These are phyloP conservation scores for Wallacemonas sp. DNA, from an alignment of 208 protist species.

Conservation along the genomic window DNA sequence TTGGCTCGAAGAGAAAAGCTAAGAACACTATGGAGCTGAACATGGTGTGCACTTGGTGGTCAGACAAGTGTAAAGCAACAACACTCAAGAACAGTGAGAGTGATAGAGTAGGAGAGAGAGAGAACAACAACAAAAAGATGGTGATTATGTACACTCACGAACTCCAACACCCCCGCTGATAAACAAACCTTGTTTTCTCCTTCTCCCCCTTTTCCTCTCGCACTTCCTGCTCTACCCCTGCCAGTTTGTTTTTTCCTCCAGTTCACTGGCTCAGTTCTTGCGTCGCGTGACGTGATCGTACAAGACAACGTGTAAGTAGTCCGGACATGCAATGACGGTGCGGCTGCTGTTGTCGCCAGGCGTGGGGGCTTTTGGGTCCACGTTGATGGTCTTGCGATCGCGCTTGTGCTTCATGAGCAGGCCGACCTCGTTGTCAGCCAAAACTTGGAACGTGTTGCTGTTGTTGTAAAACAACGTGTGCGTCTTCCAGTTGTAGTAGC, in stretches of 20 bases:
- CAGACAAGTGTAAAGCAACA: no score
- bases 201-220: background rate
- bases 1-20: background rate
- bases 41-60: no score
- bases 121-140: background rate
- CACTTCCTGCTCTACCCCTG: no score
- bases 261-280: constrained; percentile 70
- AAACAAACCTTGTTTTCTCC: background rate
- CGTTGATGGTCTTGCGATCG: constrained; percentile 97
- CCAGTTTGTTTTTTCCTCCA: background rate
- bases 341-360: constrained; percentile 94
- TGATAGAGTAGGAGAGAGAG: background rate
- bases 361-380: constrained; percentile 91
- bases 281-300: constrained; percentile 91
- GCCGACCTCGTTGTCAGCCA: constrained; percentile 95
- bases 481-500: constrained; percentile 99
- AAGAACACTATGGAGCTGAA: background rate
- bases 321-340: constrained; percentile 90
- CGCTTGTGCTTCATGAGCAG: constrained; percentile 98
- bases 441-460: constrained; percentile 95
- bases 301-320: constrained; percentile 95
- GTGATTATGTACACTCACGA: background rate
- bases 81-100: background rate
- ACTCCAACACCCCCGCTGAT: no score
- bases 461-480: constrained; percentile 95